These are phyloP conservation scores for Plasmopara viticola DNA, from an alignment of 352 stramenopile species.

Conservation along the genomic window DNA sequence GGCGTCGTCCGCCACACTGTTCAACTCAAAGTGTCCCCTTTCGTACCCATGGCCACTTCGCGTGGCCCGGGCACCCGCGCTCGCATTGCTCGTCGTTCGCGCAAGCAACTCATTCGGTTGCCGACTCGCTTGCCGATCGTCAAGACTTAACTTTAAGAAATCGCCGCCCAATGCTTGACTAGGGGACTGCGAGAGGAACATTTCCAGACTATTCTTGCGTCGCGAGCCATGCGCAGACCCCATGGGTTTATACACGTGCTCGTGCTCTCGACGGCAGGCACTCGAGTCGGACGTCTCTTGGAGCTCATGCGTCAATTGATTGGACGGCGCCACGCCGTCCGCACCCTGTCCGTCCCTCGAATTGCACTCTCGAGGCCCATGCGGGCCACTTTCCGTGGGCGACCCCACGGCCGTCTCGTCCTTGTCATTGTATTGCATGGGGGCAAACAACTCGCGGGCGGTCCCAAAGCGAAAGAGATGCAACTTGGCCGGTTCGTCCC, in stretches of 20 bases:
- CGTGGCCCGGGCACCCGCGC: neutral
- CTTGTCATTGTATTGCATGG: conserved; percentile 42
- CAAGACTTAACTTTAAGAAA: conserved; percentile 67
- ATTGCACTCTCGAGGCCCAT: neutral
- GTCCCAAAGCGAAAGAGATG: conserved; percentile 44
- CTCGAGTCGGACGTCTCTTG: neutral
- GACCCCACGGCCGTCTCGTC: conserved; percentile 9
- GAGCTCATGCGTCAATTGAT: conserved; percentile 31
- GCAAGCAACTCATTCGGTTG: conserved; percentile 15
- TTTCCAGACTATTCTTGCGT: conserved; percentile 84
- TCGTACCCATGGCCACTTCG: conserved; percentile 25
- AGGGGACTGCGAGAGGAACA: conserved; percentile 82
- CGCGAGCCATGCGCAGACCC: conserved; percentile 27
- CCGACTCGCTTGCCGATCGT: conserved; percentile 51
- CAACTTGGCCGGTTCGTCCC: conserved; percentile 9
- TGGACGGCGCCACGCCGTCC: conserved; percentile 32
- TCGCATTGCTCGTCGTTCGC: conserved; percentile 4
- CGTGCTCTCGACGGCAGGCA: neutral
- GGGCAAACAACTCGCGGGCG: conserved; percentile 39
- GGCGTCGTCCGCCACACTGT: conserved; percentile 25
- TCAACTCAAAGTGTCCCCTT: conserved; percentile 46
- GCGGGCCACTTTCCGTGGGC: conserved; percentile 11
- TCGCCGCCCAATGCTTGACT: conserved; percentile 70
- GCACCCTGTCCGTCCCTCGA: conserved; percentile 26
- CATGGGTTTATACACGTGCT: conserved; percentile 3